These are phyloP conservation scores for Leccinum subtestaceum DNA, from an alignment of 768 basidiomycete genomes.

Conservation along the genomic window DNA sequence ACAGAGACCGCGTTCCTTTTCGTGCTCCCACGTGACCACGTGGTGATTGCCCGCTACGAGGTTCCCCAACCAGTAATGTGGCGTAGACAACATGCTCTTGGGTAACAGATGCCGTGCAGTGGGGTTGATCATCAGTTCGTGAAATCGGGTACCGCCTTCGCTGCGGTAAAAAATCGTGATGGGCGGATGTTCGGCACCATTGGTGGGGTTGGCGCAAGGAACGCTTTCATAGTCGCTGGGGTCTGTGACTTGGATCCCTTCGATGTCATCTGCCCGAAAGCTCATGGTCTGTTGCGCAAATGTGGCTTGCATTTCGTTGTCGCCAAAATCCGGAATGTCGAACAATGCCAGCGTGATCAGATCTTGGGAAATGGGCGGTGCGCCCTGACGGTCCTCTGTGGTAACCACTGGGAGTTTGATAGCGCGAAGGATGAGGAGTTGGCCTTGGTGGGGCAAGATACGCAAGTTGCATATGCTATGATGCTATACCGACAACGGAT, in stretches of 20 bases:
- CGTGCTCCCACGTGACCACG: conserved; percentile 26
- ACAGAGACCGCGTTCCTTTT: conserved; percentile 20
- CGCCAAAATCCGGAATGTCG: conserved; percentile 29
- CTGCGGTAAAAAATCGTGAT: conserved; percentile 35
- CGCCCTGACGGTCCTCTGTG: conserved; percentile 1
- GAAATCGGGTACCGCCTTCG: conserved; percentile 26
- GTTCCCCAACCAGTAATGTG: conserved; percentile 31
- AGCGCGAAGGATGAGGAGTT: conserved; percentile 51
- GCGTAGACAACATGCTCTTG: conserved; percentile 22
- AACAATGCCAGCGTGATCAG: conserved; percentile 33
- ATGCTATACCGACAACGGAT: conserved; percentile 30
- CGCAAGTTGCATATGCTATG: conserved; percentile 53
- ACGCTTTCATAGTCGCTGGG: conserved; percentile 24
- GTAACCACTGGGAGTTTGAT: conserved; percentile 23
- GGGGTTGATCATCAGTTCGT: conserved; percentile 30
- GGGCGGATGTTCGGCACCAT: conserved; percentile 30
- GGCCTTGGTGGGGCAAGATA: conserved; percentile 48
- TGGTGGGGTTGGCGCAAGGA: conserved; percentile 13
- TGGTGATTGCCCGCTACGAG: conserved; percentile 25
- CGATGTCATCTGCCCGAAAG: conserved; percentile 32
- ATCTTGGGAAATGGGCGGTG: conserved; percentile 24
- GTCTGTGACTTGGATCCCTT: conserved; percentile 35
- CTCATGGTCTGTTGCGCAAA: conserved; percentile 29
- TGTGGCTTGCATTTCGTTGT: conserved; percentile 26
- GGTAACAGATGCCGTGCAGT: conserved; percentile 22